A percentile compares a stretch with the other conserved stretches of the same genome.
Evolutionary conservation across 2,329 filamentous ascomycete species (phyloP).

Genomic region (Macrophomina tecta): DNA sequence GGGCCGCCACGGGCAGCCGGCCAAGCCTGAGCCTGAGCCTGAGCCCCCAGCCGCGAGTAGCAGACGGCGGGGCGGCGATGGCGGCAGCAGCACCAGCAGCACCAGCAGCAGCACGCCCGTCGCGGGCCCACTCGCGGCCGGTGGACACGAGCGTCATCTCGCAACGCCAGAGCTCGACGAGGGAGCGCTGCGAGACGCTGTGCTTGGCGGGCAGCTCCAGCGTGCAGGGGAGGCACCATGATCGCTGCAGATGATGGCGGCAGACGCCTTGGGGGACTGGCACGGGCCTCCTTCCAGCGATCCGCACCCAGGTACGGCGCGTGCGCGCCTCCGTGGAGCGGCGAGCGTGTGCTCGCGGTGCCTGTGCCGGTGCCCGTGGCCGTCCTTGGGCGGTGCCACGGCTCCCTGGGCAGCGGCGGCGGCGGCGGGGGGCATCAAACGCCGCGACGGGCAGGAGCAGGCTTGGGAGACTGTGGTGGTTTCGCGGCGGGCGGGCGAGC

Average conservation of each 20-base stretch:
- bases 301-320: slow-evolving; percentile 23
- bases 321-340: background rate
- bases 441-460: slow-evolving; percentile 35
- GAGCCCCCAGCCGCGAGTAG: too few relatives aligned
- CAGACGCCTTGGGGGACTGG: background rate
- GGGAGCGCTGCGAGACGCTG: slow-evolving; percentile 16
- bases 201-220: slow-evolving; percentile 22
- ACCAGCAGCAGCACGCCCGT: background rate
- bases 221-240: slow-evolving; percentile 18
- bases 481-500: slow-evolving; percentile 37
- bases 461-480: slow-evolving; percentile 42
- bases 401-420: background rate
- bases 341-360: background rate
- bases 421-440: slow-evolving; percentile 14
- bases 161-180: slow-evolving; percentile 8
- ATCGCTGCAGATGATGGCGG: slow-evolving; percentile 28
- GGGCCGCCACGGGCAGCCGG: slow-evolving; percentile 19
- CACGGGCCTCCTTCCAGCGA: slow-evolving; percentile 9
- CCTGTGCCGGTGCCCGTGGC: background rate
- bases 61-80: background rate
- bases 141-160: slow-evolving; percentile 28
- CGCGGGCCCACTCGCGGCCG: slow-evolving; percentile 17
- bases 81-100: background rate
- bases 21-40: background rate
- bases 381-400: background rate